Base-by-base conservation (phyloP, 441 rosid genomes). In the Kokia cookei region DNA sequence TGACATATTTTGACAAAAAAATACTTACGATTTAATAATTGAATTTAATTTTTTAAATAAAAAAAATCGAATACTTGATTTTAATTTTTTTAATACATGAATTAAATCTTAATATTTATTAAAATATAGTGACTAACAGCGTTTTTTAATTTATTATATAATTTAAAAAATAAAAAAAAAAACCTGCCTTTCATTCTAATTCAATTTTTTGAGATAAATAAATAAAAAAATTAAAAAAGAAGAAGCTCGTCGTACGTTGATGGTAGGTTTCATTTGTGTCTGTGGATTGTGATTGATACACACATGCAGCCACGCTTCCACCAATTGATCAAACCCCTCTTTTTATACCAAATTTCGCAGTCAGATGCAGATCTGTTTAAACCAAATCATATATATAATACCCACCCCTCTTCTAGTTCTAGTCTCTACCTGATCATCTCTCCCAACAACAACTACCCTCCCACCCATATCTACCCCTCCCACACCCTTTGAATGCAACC, bases 401-500 rank as follows among this genome's bases (percentile, higher is more conserved):
- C 7, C 42, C 24, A 29, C 37, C 29, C n/a, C 59, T 50, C 26
- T 50, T 27, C 22, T 67, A 14, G 17, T 59, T 47, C 2, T 2
- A 15, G 24, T n/a, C 43, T 47, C 55, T 15, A 11, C 45, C 64
- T 59, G 64, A 59, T 59, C 8, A 55, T 29, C 42, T 11, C 71
- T n/a, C 9, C 17, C 19, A 65, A 11, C 69, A 45, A 51, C 72
- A 68, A 69, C 72, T 29, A 51, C 72, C 61, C 61, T 69, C 29
- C 47, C 45, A n/a, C 60, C 47, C 61, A 69, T 35, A 61, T 69
- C 72, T 51, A 69, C 60, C 65, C 37, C 42, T 53, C 72, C 47
- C 61, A 69, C 61, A 47, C 47, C 72, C 72, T 69, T 69, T 69
- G 61, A 51, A 69, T 69, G 60, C 60, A 51, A 29, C 15, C 47